phyloP scores from a whole-genome alignment of 345 rosid genomes.

The Populus euphratica region DNA sequence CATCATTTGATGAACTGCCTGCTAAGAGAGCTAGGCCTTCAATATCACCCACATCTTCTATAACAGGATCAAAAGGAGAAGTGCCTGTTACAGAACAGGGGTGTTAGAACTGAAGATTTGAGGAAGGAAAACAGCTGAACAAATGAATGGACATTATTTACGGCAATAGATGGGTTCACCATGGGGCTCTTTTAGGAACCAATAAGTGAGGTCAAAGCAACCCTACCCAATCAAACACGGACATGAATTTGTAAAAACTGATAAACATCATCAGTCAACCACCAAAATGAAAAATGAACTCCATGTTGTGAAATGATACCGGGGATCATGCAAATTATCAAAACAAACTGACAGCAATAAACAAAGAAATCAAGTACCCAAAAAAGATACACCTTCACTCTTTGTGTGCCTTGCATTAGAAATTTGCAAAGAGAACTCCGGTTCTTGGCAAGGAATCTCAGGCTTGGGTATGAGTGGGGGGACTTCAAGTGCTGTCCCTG shows the following conservation, averaged over 20 bases:
- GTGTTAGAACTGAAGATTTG: not conserved
- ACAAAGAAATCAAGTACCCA: not conserved
- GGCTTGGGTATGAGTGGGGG: not conserved
- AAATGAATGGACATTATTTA: not conserved
- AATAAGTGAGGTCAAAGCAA: conserved; percentile 17
- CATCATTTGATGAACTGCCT: not conserved
- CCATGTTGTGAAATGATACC: too few species aligned
- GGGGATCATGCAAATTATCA: not conserved
- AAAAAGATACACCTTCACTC: conserved; percentile 8
- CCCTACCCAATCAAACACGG: conserved; percentile 27
- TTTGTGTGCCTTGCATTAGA: not conserved
- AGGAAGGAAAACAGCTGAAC: not conserved
- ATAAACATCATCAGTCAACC: conserved; percentile 6
- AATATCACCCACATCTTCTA: not conserved
- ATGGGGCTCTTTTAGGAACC: conserved; percentile 4
- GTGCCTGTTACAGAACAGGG: not conserved
- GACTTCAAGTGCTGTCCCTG: not conserved
- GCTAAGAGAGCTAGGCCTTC: conserved; percentile 4
- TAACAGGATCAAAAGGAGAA: conserved; percentile 15
- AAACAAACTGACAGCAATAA: not conserved
- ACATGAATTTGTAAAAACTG: not conserved
- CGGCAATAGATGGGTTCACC: not conserved
- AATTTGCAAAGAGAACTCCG: not conserved
- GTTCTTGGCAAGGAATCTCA: not conserved
- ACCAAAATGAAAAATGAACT: not conserved